Evolutionary conservation across 2,329 filamentous ascomycete genomes (phyloP).

Genomic region (Colletotrichum sp.): DNA sequence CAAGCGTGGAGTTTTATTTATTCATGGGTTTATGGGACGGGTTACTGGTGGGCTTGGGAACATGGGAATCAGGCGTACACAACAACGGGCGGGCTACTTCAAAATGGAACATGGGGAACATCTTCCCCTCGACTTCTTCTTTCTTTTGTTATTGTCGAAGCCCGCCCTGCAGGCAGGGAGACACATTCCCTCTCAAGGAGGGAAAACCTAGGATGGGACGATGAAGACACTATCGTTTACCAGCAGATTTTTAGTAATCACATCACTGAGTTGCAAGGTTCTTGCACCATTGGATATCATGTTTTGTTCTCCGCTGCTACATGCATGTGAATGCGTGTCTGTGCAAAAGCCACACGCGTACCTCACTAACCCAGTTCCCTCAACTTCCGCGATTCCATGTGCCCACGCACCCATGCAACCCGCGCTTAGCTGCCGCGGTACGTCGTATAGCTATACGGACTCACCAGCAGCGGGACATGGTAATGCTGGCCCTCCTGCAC

Average conservation of each 20-base stretch:
- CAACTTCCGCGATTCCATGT: not conserved
- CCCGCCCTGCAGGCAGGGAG: not conserved
- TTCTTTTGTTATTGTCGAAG: not conserved
- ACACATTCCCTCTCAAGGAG: not conserved
- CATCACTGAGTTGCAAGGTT: not conserved
- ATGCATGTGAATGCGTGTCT: not conserved
- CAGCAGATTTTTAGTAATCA: not conserved
- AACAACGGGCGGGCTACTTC: not conserved
- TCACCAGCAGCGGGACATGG: constrained; percentile 79
- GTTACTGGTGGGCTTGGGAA: not conserved
- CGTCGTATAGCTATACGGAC: constrained; percentile 82
- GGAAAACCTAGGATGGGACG: not conserved
- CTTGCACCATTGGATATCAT: not conserved
- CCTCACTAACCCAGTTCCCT: not conserved
- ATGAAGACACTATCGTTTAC: constrained; percentile 15
- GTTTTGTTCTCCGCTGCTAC: not conserved
- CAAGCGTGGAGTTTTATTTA: constrained; percentile 18
- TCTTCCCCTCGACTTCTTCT: not conserved
- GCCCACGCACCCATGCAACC: not conserved
- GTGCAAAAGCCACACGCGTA: not conserved
- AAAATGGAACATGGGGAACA: not conserved
- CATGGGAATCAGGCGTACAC: not conserved
- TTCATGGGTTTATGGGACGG: not conserved
- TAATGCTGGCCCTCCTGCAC: constrained; percentile 69
- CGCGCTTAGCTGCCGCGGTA: constrained; percentile 73